Percentiles rank a stretch among this genome's conserved stretches.
Evolutionary conservation across 306 rosid genomes (phyloP).

Genomic region (Cucurbita argyrosperma): DNA sequence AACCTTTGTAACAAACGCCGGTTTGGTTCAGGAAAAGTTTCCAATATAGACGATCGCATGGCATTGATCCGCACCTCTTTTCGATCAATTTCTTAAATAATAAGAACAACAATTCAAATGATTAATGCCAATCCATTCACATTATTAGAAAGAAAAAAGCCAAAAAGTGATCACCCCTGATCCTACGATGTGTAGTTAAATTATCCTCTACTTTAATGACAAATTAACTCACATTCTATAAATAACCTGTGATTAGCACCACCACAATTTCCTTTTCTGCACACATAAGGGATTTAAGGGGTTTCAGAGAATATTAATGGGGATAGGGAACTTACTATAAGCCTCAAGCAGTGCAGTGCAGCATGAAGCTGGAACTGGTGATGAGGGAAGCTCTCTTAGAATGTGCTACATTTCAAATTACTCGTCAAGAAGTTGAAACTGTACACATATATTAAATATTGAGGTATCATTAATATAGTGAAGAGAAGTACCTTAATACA

Average conservation of each 20-base stretch:
- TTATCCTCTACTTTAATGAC: background rate
- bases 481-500: constrained; percentile 68
- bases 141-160: background rate
- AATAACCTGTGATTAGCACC: background rate
- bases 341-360: constrained; percentile 96
- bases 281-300: background rate
- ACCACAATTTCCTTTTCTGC: background rate
- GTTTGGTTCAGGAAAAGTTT: constrained; percentile 95
- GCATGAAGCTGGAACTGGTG: constrained; percentile 99
- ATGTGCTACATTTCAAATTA: constrained; percentile 61
- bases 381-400: constrained; percentile 89
- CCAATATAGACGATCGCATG: constrained; percentile 74
- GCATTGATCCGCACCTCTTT: constrained; percentile 78
- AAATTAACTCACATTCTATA: background rate
- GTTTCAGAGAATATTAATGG: background rate
- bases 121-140: constrained; percentile 8
- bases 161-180: background rate
- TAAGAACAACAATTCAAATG: constrained; percentile 5
- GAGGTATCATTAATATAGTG: background rate
- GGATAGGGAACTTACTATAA: constrained; percentile 50
- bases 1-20: constrained; percentile 90
- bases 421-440: background rate
- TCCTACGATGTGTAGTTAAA: background rate
- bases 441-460: background rate
- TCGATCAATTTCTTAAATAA: constrained; percentile 68